Percentiles rank a stretch among this genome's conserved stretches.
Conservation (phyloP, 306 rosid species). For the Lablab purpureus region DNA sequence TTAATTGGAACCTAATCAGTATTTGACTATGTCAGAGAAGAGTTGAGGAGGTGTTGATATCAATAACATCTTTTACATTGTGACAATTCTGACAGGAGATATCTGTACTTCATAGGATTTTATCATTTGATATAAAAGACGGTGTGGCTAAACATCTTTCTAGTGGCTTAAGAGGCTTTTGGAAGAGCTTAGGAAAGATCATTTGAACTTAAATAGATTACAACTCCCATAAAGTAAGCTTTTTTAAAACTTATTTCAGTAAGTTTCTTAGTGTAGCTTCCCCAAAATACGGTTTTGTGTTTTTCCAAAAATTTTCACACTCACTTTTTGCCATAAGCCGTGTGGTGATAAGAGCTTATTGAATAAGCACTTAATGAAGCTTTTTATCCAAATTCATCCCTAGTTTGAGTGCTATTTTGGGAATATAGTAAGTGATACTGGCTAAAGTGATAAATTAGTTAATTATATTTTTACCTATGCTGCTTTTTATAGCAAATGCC, state of each 20-base stretch:
- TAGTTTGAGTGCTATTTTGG: background rate
- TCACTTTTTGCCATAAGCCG: background rate
- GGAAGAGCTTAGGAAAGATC: background rate
- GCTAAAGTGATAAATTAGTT: background rate
- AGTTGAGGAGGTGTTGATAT: background rate
- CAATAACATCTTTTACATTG: background rate
- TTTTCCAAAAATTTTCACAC: background rate
- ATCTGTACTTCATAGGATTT: background rate
- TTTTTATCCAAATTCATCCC: background rate
- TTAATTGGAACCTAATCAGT: background rate
- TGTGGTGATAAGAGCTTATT: background rate
- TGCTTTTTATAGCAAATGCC: slow-evolving; percentile 3
- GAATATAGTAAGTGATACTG: background rate
- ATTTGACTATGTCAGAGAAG: background rate
- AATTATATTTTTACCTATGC: background rate
- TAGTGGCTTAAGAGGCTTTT: background rate
- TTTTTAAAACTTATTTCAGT: background rate
- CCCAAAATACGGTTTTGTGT: background rate
- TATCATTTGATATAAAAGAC: too few relatives aligned
- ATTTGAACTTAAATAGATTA: background rate
- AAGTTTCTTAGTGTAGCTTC: background rate
- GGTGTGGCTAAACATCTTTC: background rate
- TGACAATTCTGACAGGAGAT: too few relatives aligned
- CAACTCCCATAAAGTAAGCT: too few relatives aligned
- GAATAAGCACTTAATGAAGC: background rate